phyloP scores from a whole-genome alignment of 257 asterid species.

The Paulownia fortunei region DNA sequence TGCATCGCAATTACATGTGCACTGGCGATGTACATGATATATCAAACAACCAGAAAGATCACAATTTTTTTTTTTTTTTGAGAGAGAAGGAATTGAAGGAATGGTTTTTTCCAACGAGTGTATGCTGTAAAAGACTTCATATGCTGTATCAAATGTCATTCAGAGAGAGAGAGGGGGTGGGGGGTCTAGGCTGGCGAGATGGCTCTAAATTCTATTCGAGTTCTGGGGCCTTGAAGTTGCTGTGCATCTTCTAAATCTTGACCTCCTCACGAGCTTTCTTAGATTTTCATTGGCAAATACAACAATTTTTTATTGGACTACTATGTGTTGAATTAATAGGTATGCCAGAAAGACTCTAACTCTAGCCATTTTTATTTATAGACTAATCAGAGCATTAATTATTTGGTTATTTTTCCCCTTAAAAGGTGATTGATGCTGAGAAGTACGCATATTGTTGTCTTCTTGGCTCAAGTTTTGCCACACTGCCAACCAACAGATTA shows the following conservation, averaged over 20 bases:
- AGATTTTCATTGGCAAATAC: neutral
- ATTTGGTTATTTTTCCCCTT: neutral
- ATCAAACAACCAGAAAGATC: neutral
- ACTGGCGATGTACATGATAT: neutral
- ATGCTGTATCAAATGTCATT: neutral
- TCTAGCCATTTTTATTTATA: neutral
- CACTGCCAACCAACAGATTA: neutral
- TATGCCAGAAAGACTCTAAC: neutral
- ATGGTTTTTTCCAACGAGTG: neutral
- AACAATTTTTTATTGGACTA: neutral
- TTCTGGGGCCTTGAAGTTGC: neutral
- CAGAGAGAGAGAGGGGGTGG: neutral
- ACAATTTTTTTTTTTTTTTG: neutral
- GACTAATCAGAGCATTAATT: neutral
- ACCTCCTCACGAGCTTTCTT: neutral
- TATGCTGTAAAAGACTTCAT: neutral
- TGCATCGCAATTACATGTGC: neutral
- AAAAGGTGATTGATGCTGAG: constrained; percentile 6
- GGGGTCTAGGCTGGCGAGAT: neutral
- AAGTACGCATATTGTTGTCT: constrained; percentile 1
- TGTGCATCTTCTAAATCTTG: neutral
- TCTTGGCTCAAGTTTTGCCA: constrained; percentile 12
- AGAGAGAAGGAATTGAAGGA: neutral
- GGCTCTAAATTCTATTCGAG: neutral
- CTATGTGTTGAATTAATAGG: neutral